A percentile compares a stretch with the other conserved stretches of the same genome.
Conservation (phyloP, 805 yeast species). For the Barnettozyma wickerhamii region DNA sequence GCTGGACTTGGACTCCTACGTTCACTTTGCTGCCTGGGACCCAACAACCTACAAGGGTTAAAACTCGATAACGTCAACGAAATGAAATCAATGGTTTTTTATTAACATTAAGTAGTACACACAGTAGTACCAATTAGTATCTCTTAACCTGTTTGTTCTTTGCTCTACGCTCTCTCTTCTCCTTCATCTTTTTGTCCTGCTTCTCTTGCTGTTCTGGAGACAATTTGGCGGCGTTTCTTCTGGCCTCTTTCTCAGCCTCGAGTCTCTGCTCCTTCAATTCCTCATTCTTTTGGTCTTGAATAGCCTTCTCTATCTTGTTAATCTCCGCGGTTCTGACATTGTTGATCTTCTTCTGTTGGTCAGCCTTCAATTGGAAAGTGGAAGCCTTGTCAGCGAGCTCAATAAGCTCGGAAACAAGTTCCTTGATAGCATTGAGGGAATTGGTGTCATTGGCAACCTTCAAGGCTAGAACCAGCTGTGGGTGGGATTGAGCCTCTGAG, state of each 20-base stretch:
- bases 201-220: conserved; percentile 78
- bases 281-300: conserved; percentile 64
- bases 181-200: conserved; percentile 70
- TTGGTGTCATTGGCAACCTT: conserved; percentile 44
- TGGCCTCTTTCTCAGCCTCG: conserved; percentile 61
- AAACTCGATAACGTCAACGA: too few relatives aligned
- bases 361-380: conserved; percentile 57
- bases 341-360: conserved; percentile 69
- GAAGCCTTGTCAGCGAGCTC: conserved; percentile 50
- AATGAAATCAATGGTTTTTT: too few relatives aligned
- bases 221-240: conserved; percentile 51
- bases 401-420: conserved; percentile 52
- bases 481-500: conserved; percentile 47
- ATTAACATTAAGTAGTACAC: background rate
- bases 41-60: conserved; percentile 12
- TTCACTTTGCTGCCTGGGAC: conserved; percentile 65
- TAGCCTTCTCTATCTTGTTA: conserved; percentile 62
- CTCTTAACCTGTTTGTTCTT: conserved; percentile 35
- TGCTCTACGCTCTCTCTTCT: conserved; percentile 80
- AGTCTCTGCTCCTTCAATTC: conserved; percentile 65
- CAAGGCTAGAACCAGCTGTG: conserved; percentile 51
- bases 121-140: conserved; percentile 11
- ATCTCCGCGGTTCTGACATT: conserved; percentile 75
- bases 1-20: conserved; percentile 46
- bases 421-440: conserved; percentile 46